Evolutionary conservation across 768 basidiomycete species (phyloP).

Genomic region (Tricholoma sp.): DNA sequence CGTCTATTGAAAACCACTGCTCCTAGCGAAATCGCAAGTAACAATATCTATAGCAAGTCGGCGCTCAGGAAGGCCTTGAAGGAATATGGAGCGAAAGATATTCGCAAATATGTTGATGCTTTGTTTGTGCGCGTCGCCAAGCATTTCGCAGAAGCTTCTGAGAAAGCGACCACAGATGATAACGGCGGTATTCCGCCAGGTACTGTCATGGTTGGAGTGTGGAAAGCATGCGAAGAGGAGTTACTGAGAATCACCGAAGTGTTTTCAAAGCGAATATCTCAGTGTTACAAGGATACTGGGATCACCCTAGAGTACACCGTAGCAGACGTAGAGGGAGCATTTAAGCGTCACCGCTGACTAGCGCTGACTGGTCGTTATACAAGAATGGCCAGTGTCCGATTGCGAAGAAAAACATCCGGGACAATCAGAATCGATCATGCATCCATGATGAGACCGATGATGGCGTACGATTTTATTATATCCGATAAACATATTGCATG

Average conservation of each 20-base stretch:
- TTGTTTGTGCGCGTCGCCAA: slow-evolving; percentile 92
- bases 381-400: too few species aligned
- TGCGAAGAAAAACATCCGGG: too few species aligned
- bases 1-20: slow-evolving; percentile 78
- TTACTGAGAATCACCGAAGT: slow-evolving; percentile 66
- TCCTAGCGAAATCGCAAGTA: slow-evolving; percentile 70
- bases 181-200: slow-evolving; percentile 49
- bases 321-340: slow-evolving; percentile 73
- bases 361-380: too few species aligned
- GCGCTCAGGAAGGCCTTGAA: slow-evolving; percentile 81
- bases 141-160: slow-evolving; percentile 84
- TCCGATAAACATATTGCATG: too few species aligned
- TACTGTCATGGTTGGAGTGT: slow-evolving; percentile 76
- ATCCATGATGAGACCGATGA: neutral
- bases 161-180: slow-evolving; percentile 57
- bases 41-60: slow-evolving; percentile 68
- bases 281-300: slow-evolving; percentile 77
- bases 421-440: too few species aligned
- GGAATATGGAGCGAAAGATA: slow-evolving; percentile 83
- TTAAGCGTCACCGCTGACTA: slow-evolving; percentile 70
- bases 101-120: slow-evolving; percentile 82
- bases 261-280: slow-evolving; percentile 62
- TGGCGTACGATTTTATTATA: neutral
- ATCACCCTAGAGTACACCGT: slow-evolving; percentile 68
- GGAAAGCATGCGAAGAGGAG: slow-evolving; percentile 89